A percentile compares a stretch with the other conserved stretches of the same genome.
Evolutionary conservation across 805 yeast species (phyloP).

Genomic region (Ogataea allantospora): DNA sequence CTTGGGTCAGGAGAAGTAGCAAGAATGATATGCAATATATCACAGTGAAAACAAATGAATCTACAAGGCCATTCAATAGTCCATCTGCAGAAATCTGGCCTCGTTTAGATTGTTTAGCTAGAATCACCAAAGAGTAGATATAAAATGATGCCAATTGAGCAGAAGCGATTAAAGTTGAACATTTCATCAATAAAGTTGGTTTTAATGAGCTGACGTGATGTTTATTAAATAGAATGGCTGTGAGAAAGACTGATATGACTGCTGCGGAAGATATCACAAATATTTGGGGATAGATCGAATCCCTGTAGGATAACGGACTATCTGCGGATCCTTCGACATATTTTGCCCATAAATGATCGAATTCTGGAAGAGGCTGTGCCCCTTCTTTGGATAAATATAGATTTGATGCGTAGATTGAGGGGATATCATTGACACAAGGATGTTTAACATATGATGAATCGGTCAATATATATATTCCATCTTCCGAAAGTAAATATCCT

Average conservation of each 20-base stretch:
- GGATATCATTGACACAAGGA: slow-evolving; percentile 21
- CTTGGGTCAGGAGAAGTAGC: slow-evolving; percentile 63
- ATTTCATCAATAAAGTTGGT: slow-evolving; percentile 51
- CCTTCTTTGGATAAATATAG: slow-evolving; percentile 16
- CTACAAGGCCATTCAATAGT: slow-evolving; percentile 44
- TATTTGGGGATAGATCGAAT: slow-evolving; percentile 59
- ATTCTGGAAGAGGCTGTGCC: slow-evolving; percentile 39
- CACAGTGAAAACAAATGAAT: slow-evolving; percentile 45
- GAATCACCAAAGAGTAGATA: slow-evolving; percentile 43
- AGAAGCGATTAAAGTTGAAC: slow-evolving; percentile 52
- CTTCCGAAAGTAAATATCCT: slow-evolving; percentile 32
- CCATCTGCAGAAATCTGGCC: slow-evolving; percentile 45
- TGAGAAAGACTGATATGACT: slow-evolving; percentile 60
- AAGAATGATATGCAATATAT: slow-evolving; percentile 59
- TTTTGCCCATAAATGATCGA: slow-evolving; percentile 47
- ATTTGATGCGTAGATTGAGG: slow-evolving; percentile 25
- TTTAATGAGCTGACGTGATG: slow-evolving; percentile 49
- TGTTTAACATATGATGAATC: slow-evolving; percentile 10
- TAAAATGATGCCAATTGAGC: slow-evolving; percentile 53
- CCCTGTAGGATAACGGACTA: slow-evolving; percentile 40
- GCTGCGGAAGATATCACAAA: slow-evolving; percentile 64
- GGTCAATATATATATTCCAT: slow-evolving; percentile 4
- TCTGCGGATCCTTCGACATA: slow-evolving; percentile 35
- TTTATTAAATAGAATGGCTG: slow-evolving; percentile 63
- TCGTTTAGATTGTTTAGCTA: slow-evolving; percentile 46